Conservation (phyloP, 805 yeast genomes). For the Nakazawaea peltata region DNA sequence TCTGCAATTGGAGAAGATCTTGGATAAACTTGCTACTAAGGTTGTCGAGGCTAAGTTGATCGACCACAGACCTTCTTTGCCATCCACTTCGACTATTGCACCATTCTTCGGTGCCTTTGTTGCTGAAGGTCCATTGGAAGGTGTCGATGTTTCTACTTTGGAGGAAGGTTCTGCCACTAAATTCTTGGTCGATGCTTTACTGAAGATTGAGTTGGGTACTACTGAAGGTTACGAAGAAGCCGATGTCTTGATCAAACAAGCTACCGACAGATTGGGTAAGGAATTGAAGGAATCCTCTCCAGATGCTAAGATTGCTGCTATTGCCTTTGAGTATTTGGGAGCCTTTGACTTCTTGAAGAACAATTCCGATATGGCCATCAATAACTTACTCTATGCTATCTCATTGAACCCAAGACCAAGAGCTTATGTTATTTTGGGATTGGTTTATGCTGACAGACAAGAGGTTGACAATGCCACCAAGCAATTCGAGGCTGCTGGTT, state of each 20-base stretch:
- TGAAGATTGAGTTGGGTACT: slow-evolving; percentile 37
- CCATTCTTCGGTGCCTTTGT: slow-evolving; percentile 87
- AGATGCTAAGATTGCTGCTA: slow-evolving; percentile 42
- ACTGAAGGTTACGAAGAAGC: slow-evolving; percentile 57
- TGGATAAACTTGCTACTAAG: slow-evolving; percentile 71
- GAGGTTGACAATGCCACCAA: slow-evolving; percentile 48
- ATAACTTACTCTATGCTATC: slow-evolving; percentile 57
- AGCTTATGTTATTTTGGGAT: slow-evolving; percentile 74
- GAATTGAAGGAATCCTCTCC: slow-evolving; percentile 25
- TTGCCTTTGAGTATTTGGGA: slow-evolving; percentile 80
- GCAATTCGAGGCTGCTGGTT: slow-evolving; percentile 67
- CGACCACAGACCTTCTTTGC: slow-evolving; percentile 47
- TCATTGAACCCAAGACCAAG: slow-evolving; percentile 67
- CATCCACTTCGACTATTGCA: slow-evolving; percentile 75
- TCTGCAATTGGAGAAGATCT: slow-evolving; percentile 76
- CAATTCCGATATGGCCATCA: slow-evolving; percentile 57
- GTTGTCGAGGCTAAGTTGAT: slow-evolving; percentile 55
- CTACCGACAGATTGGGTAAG: slow-evolving; percentile 34
- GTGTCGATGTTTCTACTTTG: slow-evolving; percentile 36
- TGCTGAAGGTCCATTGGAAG: slow-evolving; percentile 42
- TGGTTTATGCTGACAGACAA: slow-evolving; percentile 75
- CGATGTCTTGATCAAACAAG: slow-evolving; percentile 48
- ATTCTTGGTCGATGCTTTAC: slow-evolving; percentile 58
- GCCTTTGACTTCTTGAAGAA: slow-evolving; percentile 78
- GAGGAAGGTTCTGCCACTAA: slow-evolving; percentile 54